These are phyloP conservation scores for Trichoderma asperellum DNA, from an alignment of 2,329 filamentous ascomycete genomes.

Conservation along the genomic window DNA sequence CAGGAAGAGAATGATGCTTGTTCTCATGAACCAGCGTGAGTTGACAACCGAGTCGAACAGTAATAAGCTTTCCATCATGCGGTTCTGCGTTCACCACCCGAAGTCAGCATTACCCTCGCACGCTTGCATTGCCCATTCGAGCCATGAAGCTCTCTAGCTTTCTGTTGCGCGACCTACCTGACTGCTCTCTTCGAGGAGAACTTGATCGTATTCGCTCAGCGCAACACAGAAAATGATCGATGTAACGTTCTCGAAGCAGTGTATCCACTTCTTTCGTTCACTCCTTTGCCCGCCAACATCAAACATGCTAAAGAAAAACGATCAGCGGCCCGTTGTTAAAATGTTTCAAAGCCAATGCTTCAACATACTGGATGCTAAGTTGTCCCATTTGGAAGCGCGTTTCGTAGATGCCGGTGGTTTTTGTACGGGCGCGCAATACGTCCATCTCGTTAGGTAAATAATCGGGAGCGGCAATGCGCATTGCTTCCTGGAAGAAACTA, in stretches of 20 bases:
- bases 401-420: constrained; percentile 99
- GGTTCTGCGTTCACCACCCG: constrained; percentile 66
- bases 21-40: constrained; percentile 98
- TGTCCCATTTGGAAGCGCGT: constrained; percentile 98
- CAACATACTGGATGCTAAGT: constrained; percentile 90
- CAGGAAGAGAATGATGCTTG: constrained; percentile 96
- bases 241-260: constrained; percentile 99
- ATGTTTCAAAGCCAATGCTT: neutral
- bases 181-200: constrained; percentile 93
- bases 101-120: neutral
- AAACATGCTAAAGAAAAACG: constrained; percentile 76
- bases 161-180: constrained; percentile 66
- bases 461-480: constrained; percentile 78
- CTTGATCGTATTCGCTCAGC: constrained; percentile 97
- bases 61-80: constrained; percentile 98
- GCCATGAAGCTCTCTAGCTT: neutral
- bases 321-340: constrained; percentile 9
- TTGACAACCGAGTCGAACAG: constrained; percentile 99
- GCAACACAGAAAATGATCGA: constrained; percentile 99
- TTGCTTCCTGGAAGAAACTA: constrained; percentile 95
- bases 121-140: no score
- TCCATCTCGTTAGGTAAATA: constrained; percentile 95
- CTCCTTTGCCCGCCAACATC: constrained; percentile 96
- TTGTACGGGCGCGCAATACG: constrained; percentile 91
- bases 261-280: constrained; percentile 99